Conservation (phyloP, 805 yeast species). For the Candida germanica region DNA sequence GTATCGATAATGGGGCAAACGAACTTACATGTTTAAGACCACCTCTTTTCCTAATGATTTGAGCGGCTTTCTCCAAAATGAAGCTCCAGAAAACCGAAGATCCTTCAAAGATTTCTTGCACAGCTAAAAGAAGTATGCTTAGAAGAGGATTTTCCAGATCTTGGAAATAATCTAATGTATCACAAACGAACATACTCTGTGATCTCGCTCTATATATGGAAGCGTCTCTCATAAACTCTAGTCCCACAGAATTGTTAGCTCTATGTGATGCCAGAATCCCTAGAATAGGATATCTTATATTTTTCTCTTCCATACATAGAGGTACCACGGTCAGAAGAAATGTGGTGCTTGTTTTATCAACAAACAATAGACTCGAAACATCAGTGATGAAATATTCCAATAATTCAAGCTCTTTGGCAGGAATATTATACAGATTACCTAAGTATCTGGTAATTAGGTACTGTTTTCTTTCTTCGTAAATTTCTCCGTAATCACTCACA, state of each 20-base stretch:
- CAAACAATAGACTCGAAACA: slow-evolving; percentile 21
- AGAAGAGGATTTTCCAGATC: slow-evolving; percentile 16
- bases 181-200: slow-evolving; percentile 12
- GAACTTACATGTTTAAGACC: slow-evolving; percentile 18
- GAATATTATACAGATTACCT: slow-evolving; percentile 6
- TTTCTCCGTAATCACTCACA: slow-evolving; percentile 2
- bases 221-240: slow-evolving; percentile 9
- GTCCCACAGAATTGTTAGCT: slow-evolving; percentile 7
- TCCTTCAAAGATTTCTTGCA: slow-evolving; percentile 25
- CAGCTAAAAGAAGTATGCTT: slow-evolving; percentile 18
- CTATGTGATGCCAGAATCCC: slow-evolving; percentile 26
- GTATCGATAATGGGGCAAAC: slow-evolving; percentile 20
- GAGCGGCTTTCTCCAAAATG: slow-evolving; percentile 20
- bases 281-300: slow-evolving; percentile 21
- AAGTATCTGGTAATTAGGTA: slow-evolving; percentile 10
- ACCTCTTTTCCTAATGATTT: slow-evolving; percentile 18
- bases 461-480: slow-evolving; percentile 13
- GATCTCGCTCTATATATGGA: slow-evolving; percentile 13
- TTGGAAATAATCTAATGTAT: slow-evolving; percentile 9
- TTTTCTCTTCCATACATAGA: slow-evolving; percentile 14
- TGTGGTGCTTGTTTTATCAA: slow-evolving; percentile 20
- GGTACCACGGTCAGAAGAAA: slow-evolving; percentile 22
- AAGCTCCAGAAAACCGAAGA: slow-evolving; percentile 24
- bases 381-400: slow-evolving; percentile 20
- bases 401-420: slow-evolving; percentile 12